phyloP scores from a whole-genome alignment of 306 rosid genomes.

The Morella rubra region DNA sequence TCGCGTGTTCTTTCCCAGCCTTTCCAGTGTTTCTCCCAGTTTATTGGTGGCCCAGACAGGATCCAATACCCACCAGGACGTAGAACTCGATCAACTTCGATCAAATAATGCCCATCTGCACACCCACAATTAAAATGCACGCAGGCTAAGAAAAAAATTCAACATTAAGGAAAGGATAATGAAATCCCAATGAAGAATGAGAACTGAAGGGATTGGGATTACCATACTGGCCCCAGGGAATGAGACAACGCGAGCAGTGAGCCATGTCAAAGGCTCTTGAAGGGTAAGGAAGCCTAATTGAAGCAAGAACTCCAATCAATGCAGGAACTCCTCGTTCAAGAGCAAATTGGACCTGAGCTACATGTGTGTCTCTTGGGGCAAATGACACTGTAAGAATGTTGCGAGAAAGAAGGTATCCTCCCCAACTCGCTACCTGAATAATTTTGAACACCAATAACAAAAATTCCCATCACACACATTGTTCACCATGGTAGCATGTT shows the following conservation, averaged over 20 bases:
- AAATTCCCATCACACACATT: neutral
- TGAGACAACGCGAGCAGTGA: constrained; percentile 98
- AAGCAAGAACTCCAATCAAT: constrained; percentile 83
- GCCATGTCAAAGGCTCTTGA: constrained; percentile 96
- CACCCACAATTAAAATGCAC: constrained; percentile 1
- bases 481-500: too few relatives aligned
- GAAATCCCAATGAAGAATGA: neutral
- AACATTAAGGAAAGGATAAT: neutral
- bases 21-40: constrained; percentile 76
- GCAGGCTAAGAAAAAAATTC: neutral
- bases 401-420: constrained; percentile 83
- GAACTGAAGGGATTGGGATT: constrained; percentile 19
- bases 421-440: constrained; percentile 91
- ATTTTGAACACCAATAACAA: neutral
- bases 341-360: constrained; percentile 93
- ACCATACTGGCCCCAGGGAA: constrained; percentile 89
- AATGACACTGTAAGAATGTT: constrained; percentile 74
- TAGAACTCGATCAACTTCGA: constrained; percentile 76
- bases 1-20: constrained; percentile 79
- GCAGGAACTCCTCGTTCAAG: constrained; percentile 98
- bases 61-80: constrained; percentile 99
- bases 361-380: constrained; percentile 96
- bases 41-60: constrained; percentile 96
- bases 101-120: constrained; percentile 77
- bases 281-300: constrained; percentile 91